Evolutionary conservation across 2,329 filamentous ascomycete species (phyloP).

Genomic region (Penicillium sp.): DNA sequence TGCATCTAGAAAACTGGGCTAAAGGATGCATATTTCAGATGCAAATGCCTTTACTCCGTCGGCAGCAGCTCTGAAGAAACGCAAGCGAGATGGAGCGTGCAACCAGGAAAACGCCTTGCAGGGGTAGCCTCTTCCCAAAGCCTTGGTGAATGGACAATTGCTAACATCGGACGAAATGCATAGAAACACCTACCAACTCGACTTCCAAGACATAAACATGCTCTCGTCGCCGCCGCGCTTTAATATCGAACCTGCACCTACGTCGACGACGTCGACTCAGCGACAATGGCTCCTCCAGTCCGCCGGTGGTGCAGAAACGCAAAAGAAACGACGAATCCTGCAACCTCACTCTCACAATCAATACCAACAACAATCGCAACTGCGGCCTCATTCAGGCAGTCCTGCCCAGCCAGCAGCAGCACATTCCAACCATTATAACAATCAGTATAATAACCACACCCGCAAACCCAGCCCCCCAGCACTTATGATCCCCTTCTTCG

Average conservation of each 20-base stretch:
- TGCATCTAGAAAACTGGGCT: no score
- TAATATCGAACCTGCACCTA: constrained; percentile 4
- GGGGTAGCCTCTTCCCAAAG: constrained; percentile 1
- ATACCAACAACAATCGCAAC: constrained; percentile 6
- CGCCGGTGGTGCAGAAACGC: neutral
- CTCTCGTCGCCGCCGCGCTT: constrained; percentile 11
- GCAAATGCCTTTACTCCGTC: constrained; percentile 6
- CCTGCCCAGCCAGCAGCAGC: neutral
- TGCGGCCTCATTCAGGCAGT: constrained; percentile 16
- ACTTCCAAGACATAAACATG: constrained; percentile 16
- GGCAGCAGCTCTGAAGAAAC: constrained; percentile 20
- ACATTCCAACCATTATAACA: no score
- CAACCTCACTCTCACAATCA: constrained; percentile 15
- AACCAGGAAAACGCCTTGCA: constrained; percentile 15
- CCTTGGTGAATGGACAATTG: neutral
- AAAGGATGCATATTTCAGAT: constrained; percentile 11
- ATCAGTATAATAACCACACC: neutral
- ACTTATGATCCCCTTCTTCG: constrained; percentile 19
- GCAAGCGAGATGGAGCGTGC: constrained; percentile 22
- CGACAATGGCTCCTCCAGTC: constrained; percentile 12
- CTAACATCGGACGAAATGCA: neutral
- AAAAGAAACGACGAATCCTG: constrained; percentile 12
- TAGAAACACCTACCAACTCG: constrained; percentile 14
- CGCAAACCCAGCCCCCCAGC: constrained; percentile 15
- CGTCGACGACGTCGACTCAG: neutral